Conservation (phyloP, 768 basidiomycete genomes). For the Naganishia onofrii region DNA sequence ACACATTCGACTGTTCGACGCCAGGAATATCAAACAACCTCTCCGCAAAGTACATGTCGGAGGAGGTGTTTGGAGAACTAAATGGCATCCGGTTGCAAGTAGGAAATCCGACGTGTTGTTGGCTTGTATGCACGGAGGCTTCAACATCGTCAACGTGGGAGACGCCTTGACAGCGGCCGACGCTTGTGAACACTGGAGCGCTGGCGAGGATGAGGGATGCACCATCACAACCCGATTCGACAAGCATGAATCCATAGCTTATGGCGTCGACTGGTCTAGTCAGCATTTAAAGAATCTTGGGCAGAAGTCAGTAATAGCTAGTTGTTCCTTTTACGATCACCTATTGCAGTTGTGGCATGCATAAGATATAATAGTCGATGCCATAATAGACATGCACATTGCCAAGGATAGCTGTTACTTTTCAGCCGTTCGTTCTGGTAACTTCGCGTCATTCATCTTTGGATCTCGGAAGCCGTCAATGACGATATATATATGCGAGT, state of each 20-base stretch:
- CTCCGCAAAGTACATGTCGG: constrained; percentile 67
- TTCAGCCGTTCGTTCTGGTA: too few species aligned
- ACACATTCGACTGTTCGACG: constrained; percentile 76
- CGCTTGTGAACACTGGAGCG: constrained; percentile 4
- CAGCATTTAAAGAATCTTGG: constrained; percentile 34
- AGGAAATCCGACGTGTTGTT: constrained; percentile 74
- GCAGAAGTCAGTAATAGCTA: constrained; percentile 64
- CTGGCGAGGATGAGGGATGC: constrained; percentile 31
- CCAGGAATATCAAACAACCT: constrained; percentile 63
- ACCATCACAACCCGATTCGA: constrained; percentile 65
- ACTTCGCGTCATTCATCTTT: too few species aligned
- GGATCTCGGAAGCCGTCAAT: too few species aligned
- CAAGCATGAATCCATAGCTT: constrained; percentile 76
- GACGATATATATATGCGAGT: too few species aligned
- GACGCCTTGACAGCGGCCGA: constrained; percentile 5
- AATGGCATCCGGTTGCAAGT: constrained; percentile 80
- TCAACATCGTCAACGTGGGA: constrained; percentile 70
- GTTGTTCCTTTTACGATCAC: constrained; percentile 96
- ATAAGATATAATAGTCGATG: not conserved
- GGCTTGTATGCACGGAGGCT: constrained; percentile 98
- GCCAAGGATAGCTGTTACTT: too few species aligned
- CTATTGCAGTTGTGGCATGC: constrained; percentile 68
- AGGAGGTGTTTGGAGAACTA: constrained; percentile 92
- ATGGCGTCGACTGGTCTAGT: constrained; percentile 88
- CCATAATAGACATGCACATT: too few species aligned